These are phyloP conservation scores for Hylodesmum podocarpum DNA, from an alignment of 306 rosid genomes.

Conservation along the genomic window DNA sequence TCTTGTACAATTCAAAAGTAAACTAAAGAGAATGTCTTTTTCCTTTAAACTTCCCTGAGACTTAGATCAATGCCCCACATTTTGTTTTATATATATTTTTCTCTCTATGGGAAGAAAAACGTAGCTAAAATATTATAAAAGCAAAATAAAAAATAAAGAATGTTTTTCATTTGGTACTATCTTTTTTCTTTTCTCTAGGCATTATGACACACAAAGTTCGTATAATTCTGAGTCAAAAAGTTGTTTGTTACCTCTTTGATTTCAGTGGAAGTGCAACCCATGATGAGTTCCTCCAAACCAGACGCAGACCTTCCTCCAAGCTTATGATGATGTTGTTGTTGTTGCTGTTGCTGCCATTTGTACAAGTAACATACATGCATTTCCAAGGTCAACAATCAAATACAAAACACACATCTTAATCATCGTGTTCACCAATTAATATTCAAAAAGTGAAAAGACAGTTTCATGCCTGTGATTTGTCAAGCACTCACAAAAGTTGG, in stretches of 20 bases:
- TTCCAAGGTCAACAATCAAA: conserved; percentile 28
- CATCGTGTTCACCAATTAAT: conserved; percentile 49
- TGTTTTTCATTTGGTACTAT: background rate
- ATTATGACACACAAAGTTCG: conserved; percentile 48
- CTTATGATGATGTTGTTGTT: conserved; percentile 87
- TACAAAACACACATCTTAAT: conserved; percentile 33
- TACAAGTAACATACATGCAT: conserved; percentile 16
- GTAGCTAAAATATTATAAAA: background rate
- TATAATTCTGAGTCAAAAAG: conserved; percentile 73
- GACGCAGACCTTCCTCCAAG: conserved; percentile 85
- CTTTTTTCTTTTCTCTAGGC: conserved; percentile 19
- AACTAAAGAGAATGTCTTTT: background rate
- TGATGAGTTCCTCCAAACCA: conserved; percentile 95
- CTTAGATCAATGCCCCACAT: conserved; percentile 23
- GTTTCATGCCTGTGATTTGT: conserved; percentile 40
- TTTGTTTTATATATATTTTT: background rate
- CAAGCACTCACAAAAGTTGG: conserved; percentile 31
- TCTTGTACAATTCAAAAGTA: conserved; percentile 14
- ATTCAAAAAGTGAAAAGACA: conserved; percentile 45
- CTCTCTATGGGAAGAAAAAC: background rate
- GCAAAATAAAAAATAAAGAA: conserved; percentile 28
- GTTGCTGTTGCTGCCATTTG: conserved; percentile 55
- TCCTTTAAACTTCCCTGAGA: conserved; percentile 27
- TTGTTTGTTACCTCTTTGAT: conserved; percentile 68
- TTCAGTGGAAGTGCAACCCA: conserved; percentile 91